These are phyloP conservation scores for Trichoderma afroharzianum DNA, from an alignment of 2,329 filamentous ascomycete genomes.

Conservation along the genomic window DNA sequence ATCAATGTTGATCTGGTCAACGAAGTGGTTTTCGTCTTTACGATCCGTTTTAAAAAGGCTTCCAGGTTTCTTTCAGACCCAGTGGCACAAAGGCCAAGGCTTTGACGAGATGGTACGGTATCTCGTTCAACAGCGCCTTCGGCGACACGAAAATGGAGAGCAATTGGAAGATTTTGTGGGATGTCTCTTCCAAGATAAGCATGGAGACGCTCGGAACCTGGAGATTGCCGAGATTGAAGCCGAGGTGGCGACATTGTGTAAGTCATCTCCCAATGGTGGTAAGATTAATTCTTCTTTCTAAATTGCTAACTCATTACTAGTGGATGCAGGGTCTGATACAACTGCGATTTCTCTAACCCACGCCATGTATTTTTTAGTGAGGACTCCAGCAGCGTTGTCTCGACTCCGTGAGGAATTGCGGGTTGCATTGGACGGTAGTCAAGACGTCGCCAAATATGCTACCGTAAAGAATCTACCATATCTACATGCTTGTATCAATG, in stretches of 20 bases:
- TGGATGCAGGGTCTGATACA: background rate
- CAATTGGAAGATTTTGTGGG: background rate
- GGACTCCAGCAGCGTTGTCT: background rate
- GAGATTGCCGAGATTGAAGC: background rate
- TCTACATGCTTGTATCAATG: background rate
- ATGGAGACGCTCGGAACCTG: background rate
- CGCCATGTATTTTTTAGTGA: background rate
- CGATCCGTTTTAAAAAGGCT: background rate
- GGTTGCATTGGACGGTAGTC: background rate
- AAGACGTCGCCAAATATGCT: background rate
- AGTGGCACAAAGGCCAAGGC: background rate
- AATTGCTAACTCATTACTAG: background rate
- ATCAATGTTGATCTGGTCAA: background rate
- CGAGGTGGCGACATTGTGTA: background rate
- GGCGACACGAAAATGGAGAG: background rate
- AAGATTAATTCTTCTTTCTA: too few relatives aligned
- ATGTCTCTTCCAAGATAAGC: background rate
- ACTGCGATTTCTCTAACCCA: background rate
- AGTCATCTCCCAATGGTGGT: background rate
- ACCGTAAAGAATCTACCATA: background rate
- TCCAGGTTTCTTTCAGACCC: background rate
- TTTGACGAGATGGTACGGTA: background rate
- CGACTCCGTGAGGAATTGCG: background rate
- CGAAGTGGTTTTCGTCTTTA: background rate
- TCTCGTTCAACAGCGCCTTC: background rate